Percentiles rank a stretch among this genome's conserved stretches.
phyloP scores from a whole-genome alignment of 257 asterid genomes.

The Solanum ahanhuiri region DNA sequence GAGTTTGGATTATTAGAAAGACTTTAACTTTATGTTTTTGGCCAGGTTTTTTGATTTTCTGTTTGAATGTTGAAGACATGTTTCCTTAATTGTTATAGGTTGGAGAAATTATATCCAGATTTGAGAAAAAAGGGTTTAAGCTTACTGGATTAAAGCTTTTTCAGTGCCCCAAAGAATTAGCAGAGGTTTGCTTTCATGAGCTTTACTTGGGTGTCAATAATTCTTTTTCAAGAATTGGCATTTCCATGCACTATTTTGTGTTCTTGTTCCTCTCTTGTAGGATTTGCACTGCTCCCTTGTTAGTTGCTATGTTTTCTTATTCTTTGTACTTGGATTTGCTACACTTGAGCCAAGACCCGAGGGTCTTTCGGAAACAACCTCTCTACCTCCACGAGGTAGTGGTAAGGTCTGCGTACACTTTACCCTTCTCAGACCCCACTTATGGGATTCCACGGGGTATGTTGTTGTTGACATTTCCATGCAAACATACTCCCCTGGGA shows the following conservation, averaged over 20 bases:
- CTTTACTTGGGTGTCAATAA: background rate
- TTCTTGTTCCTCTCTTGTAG: background rate
- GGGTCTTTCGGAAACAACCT: background rate
- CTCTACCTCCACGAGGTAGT: background rate
- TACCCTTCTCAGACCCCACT: background rate
- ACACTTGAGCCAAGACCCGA: background rate
- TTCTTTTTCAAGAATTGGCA: background rate
- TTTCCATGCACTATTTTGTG: background rate
- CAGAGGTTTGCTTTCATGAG: conserved; percentile 41
- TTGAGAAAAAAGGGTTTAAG: conserved; percentile 93
- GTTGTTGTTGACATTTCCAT: background rate
- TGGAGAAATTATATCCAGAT: conserved; percentile 85
- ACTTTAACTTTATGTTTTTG: background rate
- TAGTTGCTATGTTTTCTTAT: background rate
- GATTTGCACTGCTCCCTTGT: background rate
- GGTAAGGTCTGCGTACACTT: background rate
- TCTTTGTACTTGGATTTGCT: background rate
- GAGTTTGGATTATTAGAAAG: background rate
- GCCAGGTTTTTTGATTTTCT: background rate
- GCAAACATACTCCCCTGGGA: background rate
- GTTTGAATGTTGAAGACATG: background rate
- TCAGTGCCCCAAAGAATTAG: conserved; percentile 71
- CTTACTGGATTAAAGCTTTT: conserved; percentile 78
- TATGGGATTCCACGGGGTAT: background rate
- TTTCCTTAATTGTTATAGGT: conserved; percentile 26